These are phyloP conservation scores for Saxophila tyrrhenica DNA, from an alignment of 495 filamentous ascomycete species.

Conservation along the genomic window DNA sequence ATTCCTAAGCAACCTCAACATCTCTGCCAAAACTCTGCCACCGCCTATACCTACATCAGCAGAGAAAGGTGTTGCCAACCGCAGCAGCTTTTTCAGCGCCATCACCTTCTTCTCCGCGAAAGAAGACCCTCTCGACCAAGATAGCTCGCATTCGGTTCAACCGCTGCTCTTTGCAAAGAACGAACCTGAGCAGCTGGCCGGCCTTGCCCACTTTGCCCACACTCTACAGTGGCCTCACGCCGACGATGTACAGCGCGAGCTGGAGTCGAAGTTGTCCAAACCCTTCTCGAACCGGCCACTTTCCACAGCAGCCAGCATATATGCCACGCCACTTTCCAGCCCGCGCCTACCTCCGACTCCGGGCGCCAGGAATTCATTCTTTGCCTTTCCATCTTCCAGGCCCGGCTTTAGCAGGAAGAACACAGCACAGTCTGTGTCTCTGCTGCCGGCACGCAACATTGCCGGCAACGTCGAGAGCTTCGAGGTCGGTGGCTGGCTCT, in stretches of 20 bases:
- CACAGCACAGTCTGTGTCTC: conserved; percentile 12
- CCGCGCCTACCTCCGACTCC: conserved; percentile 13
- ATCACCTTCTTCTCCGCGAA: conserved; percentile 10
- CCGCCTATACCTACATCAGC: background rate
- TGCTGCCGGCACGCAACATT: background rate
- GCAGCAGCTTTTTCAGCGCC: conserved; percentile 13
- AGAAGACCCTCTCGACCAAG: background rate
- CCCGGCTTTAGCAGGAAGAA: conserved; percentile 12
- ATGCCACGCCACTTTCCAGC: conserved; percentile 26
- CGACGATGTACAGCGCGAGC: conserved; percentile 31
- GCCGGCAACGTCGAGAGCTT: conserved; percentile 15
- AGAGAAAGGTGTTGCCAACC: background rate
- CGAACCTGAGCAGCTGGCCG: conserved; percentile 37
- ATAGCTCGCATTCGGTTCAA: background rate
- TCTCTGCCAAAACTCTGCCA: background rate
- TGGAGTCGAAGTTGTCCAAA: conserved; percentile 42
- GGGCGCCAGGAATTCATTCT: conserved; percentile 20
- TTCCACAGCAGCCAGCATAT: conserved; percentile 21
- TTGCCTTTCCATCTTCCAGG: conserved; percentile 14
- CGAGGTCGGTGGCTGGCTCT: conserved; percentile 61
- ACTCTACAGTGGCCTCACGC: conserved; percentile 41
- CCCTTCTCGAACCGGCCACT: conserved; percentile 19
- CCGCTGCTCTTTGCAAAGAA: conserved; percentile 14
- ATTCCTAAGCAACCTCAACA: conserved; percentile 61
- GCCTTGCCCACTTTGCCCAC: conserved; percentile 40